phyloP scores from a whole-genome alignment of 1,139 yeast genomes.

The Insectozyma bohioensis region DNA sequence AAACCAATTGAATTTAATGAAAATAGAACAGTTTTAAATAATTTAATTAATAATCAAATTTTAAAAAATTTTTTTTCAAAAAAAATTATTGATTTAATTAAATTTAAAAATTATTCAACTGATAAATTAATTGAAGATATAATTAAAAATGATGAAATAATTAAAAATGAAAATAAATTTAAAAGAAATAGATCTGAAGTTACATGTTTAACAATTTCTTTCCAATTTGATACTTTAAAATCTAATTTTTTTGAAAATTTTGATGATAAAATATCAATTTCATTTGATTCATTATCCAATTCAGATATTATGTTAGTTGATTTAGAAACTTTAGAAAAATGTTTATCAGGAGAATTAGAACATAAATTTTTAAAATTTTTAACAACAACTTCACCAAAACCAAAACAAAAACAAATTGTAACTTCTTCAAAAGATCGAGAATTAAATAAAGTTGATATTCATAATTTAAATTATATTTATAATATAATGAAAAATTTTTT shows the following conservation, averaged over 20 bases:
- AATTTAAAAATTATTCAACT: conserved; percentile 8
- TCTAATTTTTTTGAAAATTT: conserved; percentile 33
- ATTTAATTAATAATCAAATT: conserved; percentile 3
- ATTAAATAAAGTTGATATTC: conserved; percentile 28
- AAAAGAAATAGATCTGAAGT: conserved; percentile 4
- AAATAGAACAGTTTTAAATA: conserved; percentile 1
- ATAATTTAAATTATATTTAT: conserved; percentile 34
- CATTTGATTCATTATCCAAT: conserved; percentile 29
- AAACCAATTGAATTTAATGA: conserved; percentile 22
- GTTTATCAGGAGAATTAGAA: conserved; percentile 29
- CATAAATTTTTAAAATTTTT: conserved; percentile 34
- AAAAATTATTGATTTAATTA: conserved; percentile 2
- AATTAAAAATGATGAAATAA: no score
- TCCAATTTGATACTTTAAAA: conserved; percentile 33
- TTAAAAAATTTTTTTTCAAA: conserved; percentile 5
- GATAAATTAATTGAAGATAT: conserved; percentile 5
- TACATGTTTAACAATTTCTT: conserved; percentile 39
- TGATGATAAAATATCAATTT: conserved; percentile 22
- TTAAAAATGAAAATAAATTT: conserved; percentile 9
- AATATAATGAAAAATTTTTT: conserved; percentile 33
- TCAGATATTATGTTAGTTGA: conserved; percentile 25
- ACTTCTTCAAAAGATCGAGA: no score
- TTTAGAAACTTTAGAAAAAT: conserved; percentile 22
- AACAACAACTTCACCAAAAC: conserved; percentile 1
- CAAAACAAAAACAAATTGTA: background rate